Base-by-base conservation (phyloP, 2,329 filamentous ascomycete species). In the Didymella sp. region DNA sequence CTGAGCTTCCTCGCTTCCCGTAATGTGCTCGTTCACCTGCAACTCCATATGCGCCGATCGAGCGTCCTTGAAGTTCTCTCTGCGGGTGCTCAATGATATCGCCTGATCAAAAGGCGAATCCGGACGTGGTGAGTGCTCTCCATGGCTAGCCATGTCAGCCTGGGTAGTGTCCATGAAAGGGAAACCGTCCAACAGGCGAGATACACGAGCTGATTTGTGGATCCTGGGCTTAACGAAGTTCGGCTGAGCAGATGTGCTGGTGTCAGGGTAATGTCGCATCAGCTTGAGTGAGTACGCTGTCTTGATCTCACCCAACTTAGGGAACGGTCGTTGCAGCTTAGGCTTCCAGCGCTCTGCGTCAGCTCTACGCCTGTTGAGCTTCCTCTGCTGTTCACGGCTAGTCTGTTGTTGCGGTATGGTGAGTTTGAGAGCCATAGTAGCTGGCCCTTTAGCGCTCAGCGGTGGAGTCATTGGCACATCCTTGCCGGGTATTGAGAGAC, bases 281-380 rank as follows among this genome's bases (percentile, higher is more conserved):
- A 68, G 58, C 49, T 72, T 71, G n/a, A 60, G 47, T 1, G 50
- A 46, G 46, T 70, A 70, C 1, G 66, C 62, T 3, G 58, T 44
- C 3, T 50, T 63, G 24, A 69, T 63, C 48, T 70, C 66, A 12
- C 27, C 50, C 19, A 19, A 22, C 6, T 19, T 54, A 1, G 64
- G 68, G 15, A 54, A 63, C 0, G 64, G 54, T 9, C 58, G 47
- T 37, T 62, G 56, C 0, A 69, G 63, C 37, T 69, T 68, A 0
- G 59, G 43, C 22, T 45, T 48, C 63, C 66, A 67, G 19, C 61
- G 59, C 15, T 52, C 58, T 7, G 69, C 66, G n/a, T 65, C 58
- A 3, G 44, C 52, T 50, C 41, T 56, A 22, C 58, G 68, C 11
- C 51, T 33, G 12, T 59, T 61, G 6, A 64, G 33, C 17, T 25